A percentile compares a stretch with the other conserved stretches of the same genome.
Evolutionary conservation across 805 yeast genomes (phyloP).

Genomic region (Blastobotrys peoriensis): DNA sequence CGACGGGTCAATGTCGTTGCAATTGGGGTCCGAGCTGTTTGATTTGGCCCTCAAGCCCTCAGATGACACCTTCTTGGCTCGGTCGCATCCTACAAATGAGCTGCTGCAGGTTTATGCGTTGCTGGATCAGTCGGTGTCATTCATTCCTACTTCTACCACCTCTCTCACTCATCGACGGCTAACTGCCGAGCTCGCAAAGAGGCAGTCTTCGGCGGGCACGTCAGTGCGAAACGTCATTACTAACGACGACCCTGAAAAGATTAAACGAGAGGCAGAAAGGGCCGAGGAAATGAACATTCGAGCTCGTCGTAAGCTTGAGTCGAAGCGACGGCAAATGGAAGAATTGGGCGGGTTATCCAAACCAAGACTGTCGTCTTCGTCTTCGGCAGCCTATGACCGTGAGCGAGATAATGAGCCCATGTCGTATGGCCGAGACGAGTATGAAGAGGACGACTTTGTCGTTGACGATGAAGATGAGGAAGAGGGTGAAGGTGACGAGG

Average conservation of each 20-base stretch:
- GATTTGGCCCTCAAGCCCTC: constrained; percentile 57
- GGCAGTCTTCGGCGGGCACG: constrained; percentile 24
- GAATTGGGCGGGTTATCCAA: constrained; percentile 16
- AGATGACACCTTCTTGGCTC: constrained; percentile 65
- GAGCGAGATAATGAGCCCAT: constrained; percentile 13
- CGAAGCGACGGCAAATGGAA: constrained; percentile 28
- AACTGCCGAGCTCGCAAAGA: constrained; percentile 40
- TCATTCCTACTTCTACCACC: constrained; percentile 86
- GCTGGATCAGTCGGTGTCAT: constrained; percentile 58
- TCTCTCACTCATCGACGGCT: constrained; percentile 77
- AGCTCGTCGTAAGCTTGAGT: constrained; percentile 38
- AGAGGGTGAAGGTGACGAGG: constrained; percentile 25
- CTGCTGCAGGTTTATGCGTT: constrained; percentile 63
- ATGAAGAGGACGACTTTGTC: constrained; percentile 35
- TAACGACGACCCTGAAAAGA: constrained; percentile 39
- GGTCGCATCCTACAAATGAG: constrained; percentile 65
- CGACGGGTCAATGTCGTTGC: constrained; percentile 82
- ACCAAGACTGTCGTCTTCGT: constrained; percentile 4
- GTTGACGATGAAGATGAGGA: constrained; percentile 31
- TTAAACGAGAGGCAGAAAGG: constrained; percentile 38
- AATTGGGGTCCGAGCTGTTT: constrained; percentile 80
- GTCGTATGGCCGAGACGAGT: constrained; percentile 24
- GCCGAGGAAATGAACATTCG: constrained; percentile 33
- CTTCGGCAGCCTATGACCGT: constrained; percentile 1
- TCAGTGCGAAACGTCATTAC: constrained; percentile 35